phyloP scores from a whole-genome alignment of 2,329 filamentous ascomycete genomes.

The Neodidymelliopsis sp. region DNA sequence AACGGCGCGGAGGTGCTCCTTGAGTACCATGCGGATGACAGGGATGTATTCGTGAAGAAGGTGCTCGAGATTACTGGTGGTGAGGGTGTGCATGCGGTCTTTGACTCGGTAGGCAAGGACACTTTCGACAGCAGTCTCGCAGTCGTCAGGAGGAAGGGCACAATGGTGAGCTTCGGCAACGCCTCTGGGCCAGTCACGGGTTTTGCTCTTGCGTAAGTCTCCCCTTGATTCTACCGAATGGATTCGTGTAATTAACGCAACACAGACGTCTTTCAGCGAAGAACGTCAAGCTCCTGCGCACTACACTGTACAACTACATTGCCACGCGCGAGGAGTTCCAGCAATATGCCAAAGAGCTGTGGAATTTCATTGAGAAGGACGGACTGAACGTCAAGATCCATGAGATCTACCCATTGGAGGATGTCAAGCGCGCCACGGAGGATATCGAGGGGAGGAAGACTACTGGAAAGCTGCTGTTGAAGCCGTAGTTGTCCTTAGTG shows the following conservation, averaged over 20 bases:
- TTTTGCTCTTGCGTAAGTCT: conserved; percentile 65
- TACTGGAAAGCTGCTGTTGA: conserved; percentile 81
- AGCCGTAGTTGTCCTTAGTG: too few relatives aligned
- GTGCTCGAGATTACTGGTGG: conserved; percentile 75
- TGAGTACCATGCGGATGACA: conserved; percentile 68
- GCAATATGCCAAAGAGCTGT: conserved; percentile 74
- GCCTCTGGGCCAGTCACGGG: conserved; percentile 81
- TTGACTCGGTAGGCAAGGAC: conserved; percentile 83
- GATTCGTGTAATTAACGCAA: neutral
- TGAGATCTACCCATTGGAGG: conserved; percentile 76
- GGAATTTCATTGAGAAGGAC: conserved; percentile 72
- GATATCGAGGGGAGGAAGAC: conserved; percentile 84
- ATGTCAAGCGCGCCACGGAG: conserved; percentile 74
- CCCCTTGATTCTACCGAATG: conserved; percentile 18
- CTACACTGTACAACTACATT: conserved; percentile 73
- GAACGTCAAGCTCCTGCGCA: conserved; percentile 79
- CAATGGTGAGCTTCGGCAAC: conserved; percentile 81
- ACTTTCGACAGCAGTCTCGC: conserved; percentile 84
- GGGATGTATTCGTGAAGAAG: conserved; percentile 50
- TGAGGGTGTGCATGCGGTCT: conserved; percentile 77
- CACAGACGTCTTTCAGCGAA: conserved; percentile 68
- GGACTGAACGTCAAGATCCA: conserved; percentile 78
- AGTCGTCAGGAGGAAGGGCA: conserved; percentile 78
- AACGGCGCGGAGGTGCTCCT: conserved; percentile 77
- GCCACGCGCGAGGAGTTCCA: conserved; percentile 69